phyloP scores from a whole-genome alignment of 352 stramenopile species.

The Globisporangium canariense region DNA sequence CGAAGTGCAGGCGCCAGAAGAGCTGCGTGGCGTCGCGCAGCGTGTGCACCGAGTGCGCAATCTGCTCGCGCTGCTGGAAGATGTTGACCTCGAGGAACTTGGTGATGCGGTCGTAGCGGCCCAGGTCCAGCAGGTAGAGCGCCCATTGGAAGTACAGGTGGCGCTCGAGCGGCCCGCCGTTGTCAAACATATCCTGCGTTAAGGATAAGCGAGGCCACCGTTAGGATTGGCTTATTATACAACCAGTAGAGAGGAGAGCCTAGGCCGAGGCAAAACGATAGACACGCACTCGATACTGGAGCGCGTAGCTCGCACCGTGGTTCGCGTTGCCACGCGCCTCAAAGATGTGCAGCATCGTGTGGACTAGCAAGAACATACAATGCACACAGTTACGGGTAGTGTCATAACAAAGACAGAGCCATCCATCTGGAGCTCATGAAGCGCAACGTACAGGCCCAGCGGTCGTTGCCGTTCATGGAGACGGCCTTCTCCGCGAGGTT shows the following conservation, averaged over 20 bases:
- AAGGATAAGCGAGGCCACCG: neutral
- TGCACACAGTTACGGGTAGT: neutral
- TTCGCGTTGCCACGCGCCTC: slow-evolving; percentile 81
- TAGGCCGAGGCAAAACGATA: neutral
- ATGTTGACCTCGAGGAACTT: slow-evolving; percentile 82
- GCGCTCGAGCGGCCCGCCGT: slow-evolving; percentile 60
- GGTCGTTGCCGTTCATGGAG: slow-evolving; percentile 83
- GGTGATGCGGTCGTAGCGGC: slow-evolving; percentile 76
- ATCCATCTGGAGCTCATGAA: neutral
- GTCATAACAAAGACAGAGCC: neutral
- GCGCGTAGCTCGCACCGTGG: slow-evolving; percentile 79
- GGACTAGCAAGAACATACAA: slow-evolving; percentile 34
- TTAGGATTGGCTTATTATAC: neutral
- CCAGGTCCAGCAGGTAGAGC: slow-evolving; percentile 75
- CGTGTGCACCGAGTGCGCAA: slow-evolving; percentile 53
- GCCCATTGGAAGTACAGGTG: slow-evolving; percentile 85
- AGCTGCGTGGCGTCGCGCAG: slow-evolving; percentile 76
- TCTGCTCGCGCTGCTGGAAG: slow-evolving; percentile 34
- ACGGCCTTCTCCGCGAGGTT: slow-evolving; percentile 72
- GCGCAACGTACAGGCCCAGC: slow-evolving; percentile 70
- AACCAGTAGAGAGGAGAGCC: neutral
- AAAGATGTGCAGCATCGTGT: slow-evolving; percentile 74
- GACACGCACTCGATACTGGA: slow-evolving; percentile 55
- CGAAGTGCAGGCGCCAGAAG: slow-evolving; percentile 83
- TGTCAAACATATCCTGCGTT: slow-evolving; percentile 62